These are phyloP conservation scores for Tricholoma flavovirens DNA, from an alignment of 768 basidiomycete species.

Conservation along the genomic window DNA sequence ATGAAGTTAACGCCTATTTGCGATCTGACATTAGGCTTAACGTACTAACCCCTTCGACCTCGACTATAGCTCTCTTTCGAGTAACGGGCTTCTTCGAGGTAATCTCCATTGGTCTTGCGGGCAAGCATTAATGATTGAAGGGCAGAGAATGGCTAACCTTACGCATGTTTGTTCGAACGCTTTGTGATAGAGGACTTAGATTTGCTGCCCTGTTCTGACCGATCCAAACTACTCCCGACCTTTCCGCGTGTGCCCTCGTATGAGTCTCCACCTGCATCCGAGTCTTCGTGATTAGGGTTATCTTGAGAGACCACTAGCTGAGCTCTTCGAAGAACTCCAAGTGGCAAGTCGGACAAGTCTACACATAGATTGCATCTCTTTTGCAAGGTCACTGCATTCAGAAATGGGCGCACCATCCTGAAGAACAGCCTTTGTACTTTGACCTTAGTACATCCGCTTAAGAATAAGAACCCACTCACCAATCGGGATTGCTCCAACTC, in stretches of 20 bases:
- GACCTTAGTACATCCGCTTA: background rate
- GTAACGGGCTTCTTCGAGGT: constrained; percentile 84
- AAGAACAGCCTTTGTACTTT: background rate
- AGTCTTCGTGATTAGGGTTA: constrained; percentile 21
- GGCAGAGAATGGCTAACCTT: constrained; percentile 25
- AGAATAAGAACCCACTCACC: background rate
- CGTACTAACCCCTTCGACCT: constrained; percentile 60
- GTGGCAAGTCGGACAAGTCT: constrained; percentile 58
- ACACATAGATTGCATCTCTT: background rate
- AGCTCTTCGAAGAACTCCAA: constrained; percentile 57
- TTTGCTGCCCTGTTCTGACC: constrained; percentile 37
- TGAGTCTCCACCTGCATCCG: constrained; percentile 3
- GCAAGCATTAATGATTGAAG: constrained; percentile 2
- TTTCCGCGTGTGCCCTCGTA: constrained; percentile 7
- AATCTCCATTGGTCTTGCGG: constrained; percentile 66
- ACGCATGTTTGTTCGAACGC: constrained; percentile 85
- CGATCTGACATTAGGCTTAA: background rate
- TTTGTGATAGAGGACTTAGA: constrained; percentile 46
- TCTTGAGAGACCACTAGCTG: constrained; percentile 47
- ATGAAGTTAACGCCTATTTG: constrained; percentile 1
- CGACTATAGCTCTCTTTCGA: constrained; percentile 63
- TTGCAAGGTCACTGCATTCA: background rate
- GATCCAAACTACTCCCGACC: constrained; percentile 32
- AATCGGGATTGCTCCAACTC: background rate
- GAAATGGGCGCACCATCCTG: background rate